Base-by-base conservation (phyloP, 805 yeast species). In the Hanseniaspora vineae region DNA sequence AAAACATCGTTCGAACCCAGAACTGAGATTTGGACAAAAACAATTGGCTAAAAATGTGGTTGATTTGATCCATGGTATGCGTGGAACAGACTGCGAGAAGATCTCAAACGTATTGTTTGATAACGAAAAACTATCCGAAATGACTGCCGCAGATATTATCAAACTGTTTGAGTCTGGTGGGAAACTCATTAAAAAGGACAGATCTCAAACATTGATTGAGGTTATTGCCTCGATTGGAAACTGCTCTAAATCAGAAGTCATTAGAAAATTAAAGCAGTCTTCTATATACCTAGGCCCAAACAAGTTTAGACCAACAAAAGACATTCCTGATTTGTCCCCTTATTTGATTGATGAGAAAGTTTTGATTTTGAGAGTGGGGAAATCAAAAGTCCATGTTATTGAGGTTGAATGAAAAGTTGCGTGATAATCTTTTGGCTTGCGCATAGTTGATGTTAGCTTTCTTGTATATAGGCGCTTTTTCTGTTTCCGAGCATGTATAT, bases 61-160 rank as follows among this genome's bases (percentile, higher is more conserved):
- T 6, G 95, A 87, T 56, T 69, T 92, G 56, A 72, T 92, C 40
- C 96, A 89, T 64, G 97, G 97, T 0, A 71, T 90, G 88, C 3
- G 73, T 10, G 89, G 96, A 2, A 69, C 73, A 23, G 75, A 77
- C 37, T 84, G 92, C 54, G 76, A 77, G 18, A 67, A 73, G 19
- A 73, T 85, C 14, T 80, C 95, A 14, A 73, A 80, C 6, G 73
- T 84, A 46, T 59, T 88, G 39, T 88, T 79, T 62, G 58, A 58
- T 45, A 59, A 50, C 49, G 53, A 44, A 19, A 52, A 47, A 44
- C 51, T 52, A 39, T 37, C 43, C 13, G 44, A 52, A 17, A 48
- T 58, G 45, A 23, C 42, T 3, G 17, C 17, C 2, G 32, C 40
- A 23, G 37, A 44, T 10, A n/a, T 37, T 5, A 37, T 37, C 19